Evolutionary conservation across 2,329 filamentous ascomycete genomes (phyloP).

Genomic region (Samsoniella hepiali): DNA sequence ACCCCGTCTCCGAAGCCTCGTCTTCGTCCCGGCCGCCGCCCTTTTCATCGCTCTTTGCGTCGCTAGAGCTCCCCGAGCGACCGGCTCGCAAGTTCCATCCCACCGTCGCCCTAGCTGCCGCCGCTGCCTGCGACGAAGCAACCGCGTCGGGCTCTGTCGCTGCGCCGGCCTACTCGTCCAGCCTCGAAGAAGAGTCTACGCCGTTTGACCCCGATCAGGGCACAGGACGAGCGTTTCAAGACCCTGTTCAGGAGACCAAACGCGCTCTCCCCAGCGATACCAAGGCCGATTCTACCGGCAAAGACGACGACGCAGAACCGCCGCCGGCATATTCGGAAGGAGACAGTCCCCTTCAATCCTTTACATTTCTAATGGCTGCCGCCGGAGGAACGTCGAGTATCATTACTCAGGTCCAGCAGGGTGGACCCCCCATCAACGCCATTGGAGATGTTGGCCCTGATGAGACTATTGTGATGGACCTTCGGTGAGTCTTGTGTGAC

Average conservation of each 20-base stretch:
- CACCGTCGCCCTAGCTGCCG: conserved; percentile 3
- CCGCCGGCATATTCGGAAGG: conserved; percentile 96
- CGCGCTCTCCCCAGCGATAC: conserved; percentile 77
- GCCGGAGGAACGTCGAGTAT: conserved; percentile 97
- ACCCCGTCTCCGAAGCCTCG: conserved; percentile 54
- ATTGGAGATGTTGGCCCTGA: conserved; percentile 85
- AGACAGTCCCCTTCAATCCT: conserved; percentile 84
- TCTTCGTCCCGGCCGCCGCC: conserved; percentile 53
- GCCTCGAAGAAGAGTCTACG: conserved; percentile 36
- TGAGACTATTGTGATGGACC: conserved; percentile 91
- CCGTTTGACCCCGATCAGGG: conserved; percentile 37
- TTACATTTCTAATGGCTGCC: conserved; percentile 96
- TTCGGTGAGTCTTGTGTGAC: conserved; percentile 64
- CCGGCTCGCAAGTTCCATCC: conserved; percentile 30
- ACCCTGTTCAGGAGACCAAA: conserved; percentile 71
- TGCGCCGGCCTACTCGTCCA: conserved; percentile 53
- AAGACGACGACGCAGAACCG: conserved; percentile 82
- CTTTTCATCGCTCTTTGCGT: conserved; percentile 58
- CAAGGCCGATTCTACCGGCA: conserved; percentile 71
- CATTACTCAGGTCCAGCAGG: conserved; percentile 97
- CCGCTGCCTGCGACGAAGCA: conserved; percentile 25
- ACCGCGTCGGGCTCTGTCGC: conserved; percentile 39
- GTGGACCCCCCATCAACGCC: conserved; percentile 82
- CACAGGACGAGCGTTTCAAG: conserved; percentile 41
- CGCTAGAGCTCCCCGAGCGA: conserved; percentile 37